These are phyloP conservation scores for Abrus precatorius DNA, from an alignment of 306 rosid genomes.

Conservation along the genomic window DNA sequence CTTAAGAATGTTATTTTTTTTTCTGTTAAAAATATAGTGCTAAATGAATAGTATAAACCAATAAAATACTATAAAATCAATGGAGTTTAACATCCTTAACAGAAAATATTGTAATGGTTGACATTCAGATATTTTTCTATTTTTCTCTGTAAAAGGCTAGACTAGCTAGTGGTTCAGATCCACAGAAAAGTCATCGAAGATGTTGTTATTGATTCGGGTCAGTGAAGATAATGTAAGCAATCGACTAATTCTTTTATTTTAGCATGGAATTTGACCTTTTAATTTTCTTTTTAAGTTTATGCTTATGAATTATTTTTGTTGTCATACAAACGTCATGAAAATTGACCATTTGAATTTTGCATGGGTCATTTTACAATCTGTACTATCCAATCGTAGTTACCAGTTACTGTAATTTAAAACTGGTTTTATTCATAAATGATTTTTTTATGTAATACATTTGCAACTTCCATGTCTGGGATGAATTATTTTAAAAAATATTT, in stretches of 20 bases:
- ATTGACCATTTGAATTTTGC: background rate
- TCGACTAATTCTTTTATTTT: background rate
- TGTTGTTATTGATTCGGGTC: background rate
- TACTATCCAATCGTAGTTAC: background rate
- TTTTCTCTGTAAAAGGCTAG: too few relatives aligned
- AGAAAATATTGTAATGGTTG: too few relatives aligned
- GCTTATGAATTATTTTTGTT: slow-evolving; percentile 6
- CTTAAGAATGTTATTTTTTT: too few relatives aligned
- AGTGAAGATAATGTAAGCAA: background rate
- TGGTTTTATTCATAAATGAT: background rate
- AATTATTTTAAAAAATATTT: too few relatives aligned
- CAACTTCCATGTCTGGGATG: too few relatives aligned
- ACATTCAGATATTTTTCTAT: too few relatives aligned
- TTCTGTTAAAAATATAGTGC: too few relatives aligned
- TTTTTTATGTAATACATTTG: background rate
- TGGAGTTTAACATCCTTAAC: too few relatives aligned
- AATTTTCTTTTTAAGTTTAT: background rate
- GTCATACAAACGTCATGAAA: background rate
- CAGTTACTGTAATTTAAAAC: background rate
- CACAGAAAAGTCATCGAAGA: background rate
- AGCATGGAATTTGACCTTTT: background rate
- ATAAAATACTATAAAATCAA: too few relatives aligned
- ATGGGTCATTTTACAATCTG: background rate
- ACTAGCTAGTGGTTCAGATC: background rate
- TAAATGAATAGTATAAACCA: too few relatives aligned